phyloP scores from a whole-genome alignment of 148 eudicot genomes.

The Nyssa sinensis region DNA sequence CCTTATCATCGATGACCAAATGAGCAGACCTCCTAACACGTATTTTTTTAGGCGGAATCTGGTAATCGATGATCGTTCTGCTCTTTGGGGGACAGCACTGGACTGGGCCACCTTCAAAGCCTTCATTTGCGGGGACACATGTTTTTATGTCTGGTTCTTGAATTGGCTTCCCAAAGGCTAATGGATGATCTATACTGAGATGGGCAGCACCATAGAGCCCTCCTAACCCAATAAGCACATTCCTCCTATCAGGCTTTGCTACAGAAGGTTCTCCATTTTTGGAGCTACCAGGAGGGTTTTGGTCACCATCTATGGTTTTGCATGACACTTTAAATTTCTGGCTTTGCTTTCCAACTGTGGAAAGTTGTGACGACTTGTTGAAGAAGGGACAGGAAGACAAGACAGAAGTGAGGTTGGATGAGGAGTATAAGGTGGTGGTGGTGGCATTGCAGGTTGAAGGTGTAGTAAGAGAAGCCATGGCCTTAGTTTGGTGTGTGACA shows the following conservation, averaged over 20 bases:
- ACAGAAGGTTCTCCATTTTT: slow-evolving; percentile 9
- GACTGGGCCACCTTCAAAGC: slow-evolving; percentile 15
- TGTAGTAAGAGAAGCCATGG: slow-evolving; percentile 16
- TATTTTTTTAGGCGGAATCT: slow-evolving; percentile 23
- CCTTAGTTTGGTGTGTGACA: too few relatives aligned
- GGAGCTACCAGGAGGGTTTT: background rate
- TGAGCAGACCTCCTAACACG: slow-evolving; percentile 54
- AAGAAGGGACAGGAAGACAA: slow-evolving; percentile 2
- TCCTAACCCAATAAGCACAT: slow-evolving; percentile 52
- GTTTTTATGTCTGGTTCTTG: slow-evolving; percentile 25
- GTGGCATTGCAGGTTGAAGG: slow-evolving; percentile 14
- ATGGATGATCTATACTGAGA: slow-evolving; percentile 7
- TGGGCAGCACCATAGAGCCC: too few relatives aligned
- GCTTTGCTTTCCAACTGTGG: slow-evolving; percentile 11
- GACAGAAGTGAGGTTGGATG: too few relatives aligned
- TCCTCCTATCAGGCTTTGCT: too few relatives aligned
- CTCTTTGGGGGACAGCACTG: slow-evolving; percentile 52
- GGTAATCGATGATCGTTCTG: slow-evolving; percentile 22
- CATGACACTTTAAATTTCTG: slow-evolving; percentile 19
- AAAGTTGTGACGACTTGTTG: slow-evolving; percentile 21
- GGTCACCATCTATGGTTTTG: slow-evolving; percentile 22
- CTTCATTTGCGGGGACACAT: slow-evolving; percentile 25
- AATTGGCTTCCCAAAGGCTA: slow-evolving; percentile 32
- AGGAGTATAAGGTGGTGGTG: too few relatives aligned
- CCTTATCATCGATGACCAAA: slow-evolving; percentile 20